A percentile compares a stretch with the other conserved stretches of the same genome.
Evolutionary conservation across 257 asterid species (phyloP).

Genomic region (Capsicum chinense): DNA sequence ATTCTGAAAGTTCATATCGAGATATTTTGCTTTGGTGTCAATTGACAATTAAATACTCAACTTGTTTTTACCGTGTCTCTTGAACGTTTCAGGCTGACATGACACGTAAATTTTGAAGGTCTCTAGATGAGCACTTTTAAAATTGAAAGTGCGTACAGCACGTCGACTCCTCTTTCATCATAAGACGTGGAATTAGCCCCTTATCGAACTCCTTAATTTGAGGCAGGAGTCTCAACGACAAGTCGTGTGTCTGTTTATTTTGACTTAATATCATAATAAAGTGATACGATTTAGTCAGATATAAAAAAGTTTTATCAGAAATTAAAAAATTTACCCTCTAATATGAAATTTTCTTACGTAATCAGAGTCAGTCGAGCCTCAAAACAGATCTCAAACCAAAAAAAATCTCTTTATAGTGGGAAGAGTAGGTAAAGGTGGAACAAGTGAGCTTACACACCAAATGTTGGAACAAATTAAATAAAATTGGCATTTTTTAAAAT

Average conservation of each 20-base stretch:
- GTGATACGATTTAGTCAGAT: background rate
- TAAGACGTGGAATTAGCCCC: too few relatives aligned
- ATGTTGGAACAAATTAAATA: conserved; percentile 3
- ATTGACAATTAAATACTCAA: background rate
- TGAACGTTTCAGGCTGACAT: background rate
- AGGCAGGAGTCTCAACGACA: too few relatives aligned
- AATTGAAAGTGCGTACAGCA: background rate
- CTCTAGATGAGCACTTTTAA: background rate
- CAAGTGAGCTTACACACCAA: background rate
- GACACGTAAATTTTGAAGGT: too few relatives aligned
- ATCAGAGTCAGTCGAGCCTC: background rate
- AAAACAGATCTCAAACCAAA: background rate
- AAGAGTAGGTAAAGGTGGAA: conserved; percentile 1
- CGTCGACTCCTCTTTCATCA: too few relatives aligned
- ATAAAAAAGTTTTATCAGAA: background rate
- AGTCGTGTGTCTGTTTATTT: background rate
- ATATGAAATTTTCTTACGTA: background rate
- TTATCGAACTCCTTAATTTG: too few relatives aligned
- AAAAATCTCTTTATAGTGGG: background rate
- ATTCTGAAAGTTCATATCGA: background rate
- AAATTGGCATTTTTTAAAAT: background rate
- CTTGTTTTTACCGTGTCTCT: background rate
- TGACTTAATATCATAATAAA: background rate
- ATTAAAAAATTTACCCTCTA: background rate
- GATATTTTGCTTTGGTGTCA: background rate